Conservation (phyloP, 768 basidiomycete species). For the Tephrocybe rancida region DNA sequence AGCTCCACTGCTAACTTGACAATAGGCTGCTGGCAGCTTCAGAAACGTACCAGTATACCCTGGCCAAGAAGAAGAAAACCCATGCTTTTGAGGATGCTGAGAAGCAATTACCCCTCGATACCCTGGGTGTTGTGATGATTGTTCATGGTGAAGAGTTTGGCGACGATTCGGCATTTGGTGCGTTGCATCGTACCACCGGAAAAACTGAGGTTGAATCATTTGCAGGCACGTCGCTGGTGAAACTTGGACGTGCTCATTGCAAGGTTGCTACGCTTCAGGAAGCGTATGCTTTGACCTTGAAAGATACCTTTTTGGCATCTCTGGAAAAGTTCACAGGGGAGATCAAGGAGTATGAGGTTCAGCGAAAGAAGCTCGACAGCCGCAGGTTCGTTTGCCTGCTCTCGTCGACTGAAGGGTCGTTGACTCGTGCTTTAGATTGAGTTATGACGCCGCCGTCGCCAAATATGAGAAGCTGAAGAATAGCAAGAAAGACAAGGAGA, state of each 20-base stretch:
- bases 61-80: constrained; percentile 80
- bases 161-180: constrained; percentile 76
- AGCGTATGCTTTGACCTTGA: constrained; percentile 70
- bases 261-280: constrained; percentile 86
- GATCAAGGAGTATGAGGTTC: constrained; percentile 80
- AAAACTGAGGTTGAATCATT: background rate
- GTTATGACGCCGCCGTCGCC: constrained; percentile 73
- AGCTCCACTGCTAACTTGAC: background rate
- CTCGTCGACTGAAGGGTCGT: background rate
- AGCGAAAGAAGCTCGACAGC: constrained; percentile 87
- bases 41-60: constrained; percentile 63
- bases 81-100: constrained; percentile 62
- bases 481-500: constrained; percentile 84
- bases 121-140: constrained; percentile 86
- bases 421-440: constrained; percentile 49
- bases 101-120: constrained; percentile 77
- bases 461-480: constrained; percentile 70
- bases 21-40: constrained; percentile 73
- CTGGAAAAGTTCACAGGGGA: constrained; percentile 68
- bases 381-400: constrained; percentile 54
- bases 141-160: constrained; percentile 81
- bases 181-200: constrained; percentile 8
- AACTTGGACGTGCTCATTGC: constrained; percentile 82
- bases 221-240: constrained; percentile 71
- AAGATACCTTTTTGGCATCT: constrained; percentile 71